A percentile compares a stretch with the other conserved stretches of the same genome.
These are phyloP conservation scores for Saccharomyces hybrid DNA, from an alignment of 1,139 yeast genomes.

Conservation along the genomic window DNA sequence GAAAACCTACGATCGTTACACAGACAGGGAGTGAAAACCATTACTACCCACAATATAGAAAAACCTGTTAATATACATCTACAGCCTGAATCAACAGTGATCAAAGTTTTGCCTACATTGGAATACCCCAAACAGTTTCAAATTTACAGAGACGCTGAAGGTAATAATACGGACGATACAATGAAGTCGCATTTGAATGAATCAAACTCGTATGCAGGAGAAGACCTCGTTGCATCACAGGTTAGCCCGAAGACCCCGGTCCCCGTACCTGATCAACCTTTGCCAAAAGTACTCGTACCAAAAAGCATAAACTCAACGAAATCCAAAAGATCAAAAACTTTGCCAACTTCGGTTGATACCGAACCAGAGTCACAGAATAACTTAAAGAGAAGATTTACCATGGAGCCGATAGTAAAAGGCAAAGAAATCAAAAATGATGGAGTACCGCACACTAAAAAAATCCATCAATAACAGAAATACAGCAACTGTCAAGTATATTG, in stretches of 20 bases:
- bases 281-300: constrained; percentile 20
- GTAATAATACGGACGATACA: background rate
- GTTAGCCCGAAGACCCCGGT: constrained; percentile 22
- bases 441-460: background rate
- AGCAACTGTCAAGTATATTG: background rate
- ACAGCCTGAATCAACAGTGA: background rate
- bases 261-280: constrained; percentile 29
- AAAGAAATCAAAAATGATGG: constrained; percentile 1
- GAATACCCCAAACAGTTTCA: background rate
- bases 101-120: background rate
- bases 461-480: background rate
- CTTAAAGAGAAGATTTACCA: constrained; percentile 14
- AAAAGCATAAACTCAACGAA: constrained; percentile 20
- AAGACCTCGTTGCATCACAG: background rate
- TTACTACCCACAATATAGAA: background rate
- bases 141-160: background rate
- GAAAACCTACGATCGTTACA: background rate
- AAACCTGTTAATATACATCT: background rate
- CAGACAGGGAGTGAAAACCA: background rate
- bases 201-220: background rate
- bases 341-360: constrained; percentile 6
- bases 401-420: background rate
- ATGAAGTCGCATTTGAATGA: background rate
- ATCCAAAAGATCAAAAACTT: constrained; percentile 10
- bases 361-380: constrained; percentile 7